Percentiles rank a stretch among this genome's conserved stretches.
Evolutionary conservation across 495 filamentous ascomycete species (phyloP).

Genomic region (Daldinia concentrica): DNA sequence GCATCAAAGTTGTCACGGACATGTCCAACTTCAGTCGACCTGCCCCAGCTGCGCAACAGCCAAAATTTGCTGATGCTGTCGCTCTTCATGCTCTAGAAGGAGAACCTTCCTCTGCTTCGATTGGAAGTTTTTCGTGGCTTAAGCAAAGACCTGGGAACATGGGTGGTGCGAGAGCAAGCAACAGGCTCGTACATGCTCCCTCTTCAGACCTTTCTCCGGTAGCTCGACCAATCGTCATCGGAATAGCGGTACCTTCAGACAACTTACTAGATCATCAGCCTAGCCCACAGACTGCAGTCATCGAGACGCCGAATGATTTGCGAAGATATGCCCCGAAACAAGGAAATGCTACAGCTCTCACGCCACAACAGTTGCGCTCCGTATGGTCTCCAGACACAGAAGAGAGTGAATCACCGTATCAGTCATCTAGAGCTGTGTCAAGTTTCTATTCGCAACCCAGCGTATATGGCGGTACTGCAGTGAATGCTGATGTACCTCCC

Average conservation of each 20-base stretch:
- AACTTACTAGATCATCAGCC: slow-evolving; percentile 61
- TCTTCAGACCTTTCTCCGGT: slow-evolving; percentile 74
- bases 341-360: slow-evolving; percentile 63
- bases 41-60: slow-evolving; percentile 19
- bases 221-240: slow-evolving; percentile 81
- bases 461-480: slow-evolving; percentile 43
- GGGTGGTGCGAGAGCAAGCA: slow-evolving; percentile 42
- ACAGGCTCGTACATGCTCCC: slow-evolving; percentile 29
- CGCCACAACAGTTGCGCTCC: slow-evolving; percentile 70
- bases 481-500: slow-evolving; percentile 59
- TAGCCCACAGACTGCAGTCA: slow-evolving; percentile 61
- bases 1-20: slow-evolving; percentile 73
- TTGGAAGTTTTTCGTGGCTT: slow-evolving; percentile 56
- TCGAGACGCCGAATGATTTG: slow-evolving; percentile 53
- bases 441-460: slow-evolving; percentile 76
- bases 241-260: slow-evolving; percentile 72
- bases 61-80: slow-evolving; percentile 59
- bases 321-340: slow-evolving; percentile 47
- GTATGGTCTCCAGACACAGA: slow-evolving; percentile 68
- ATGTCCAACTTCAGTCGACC: slow-evolving; percentile 53
- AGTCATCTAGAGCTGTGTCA: slow-evolving; percentile 55
- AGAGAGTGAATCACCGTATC: slow-evolving; percentile 46
- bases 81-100: slow-evolving; percentile 62
- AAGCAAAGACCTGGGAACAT: slow-evolving; percentile 48
- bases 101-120: slow-evolving; percentile 49